Evolutionary conservation across 345 rosid species (phyloP).

Genomic region (Citrus reticulata): DNA sequence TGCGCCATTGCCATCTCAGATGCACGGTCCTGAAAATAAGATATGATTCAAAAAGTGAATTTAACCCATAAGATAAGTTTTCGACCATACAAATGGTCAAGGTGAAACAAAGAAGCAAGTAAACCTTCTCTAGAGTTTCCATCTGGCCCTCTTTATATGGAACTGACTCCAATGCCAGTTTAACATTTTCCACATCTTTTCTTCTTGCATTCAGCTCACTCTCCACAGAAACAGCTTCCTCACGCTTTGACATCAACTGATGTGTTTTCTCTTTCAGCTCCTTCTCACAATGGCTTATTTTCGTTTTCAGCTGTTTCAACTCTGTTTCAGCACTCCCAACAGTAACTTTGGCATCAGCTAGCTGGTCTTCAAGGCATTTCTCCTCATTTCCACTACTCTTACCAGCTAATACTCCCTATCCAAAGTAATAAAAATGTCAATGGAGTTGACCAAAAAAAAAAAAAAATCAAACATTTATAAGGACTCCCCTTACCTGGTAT

Average conservation of each 20-base stretch:
- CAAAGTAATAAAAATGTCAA: slow-evolving; percentile 8
- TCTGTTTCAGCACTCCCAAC: slow-evolving; percentile 93
- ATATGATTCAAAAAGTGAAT: slow-evolving; percentile 7
- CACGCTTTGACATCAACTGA: slow-evolving; percentile 68
- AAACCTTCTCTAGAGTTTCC: slow-evolving; percentile 89
- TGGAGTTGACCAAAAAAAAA: not conserved
- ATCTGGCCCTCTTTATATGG: slow-evolving; percentile 71
- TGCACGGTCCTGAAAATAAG: slow-evolving; percentile 58
- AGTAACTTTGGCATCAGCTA: slow-evolving; percentile 82
- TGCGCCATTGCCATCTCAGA: slow-evolving; percentile 63
- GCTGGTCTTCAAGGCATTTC: slow-evolving; percentile 97
- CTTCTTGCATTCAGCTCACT: slow-evolving; percentile 63
- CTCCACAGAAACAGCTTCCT: slow-evolving; percentile 76
- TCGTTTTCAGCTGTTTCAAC: slow-evolving; percentile 76
- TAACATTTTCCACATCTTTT: slow-evolving; percentile 62
- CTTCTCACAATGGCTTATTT: slow-evolving; percentile 74
- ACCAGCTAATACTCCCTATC: slow-evolving; percentile 90
- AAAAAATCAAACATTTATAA: not conserved
- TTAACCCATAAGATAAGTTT: slow-evolving; percentile 15
- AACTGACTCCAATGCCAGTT: slow-evolving; percentile 57
- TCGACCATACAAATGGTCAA: not conserved
- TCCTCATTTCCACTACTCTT: slow-evolving; percentile 93
- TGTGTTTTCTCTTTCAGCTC: slow-evolving; percentile 77
- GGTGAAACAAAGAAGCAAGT: slow-evolving; percentile 7
- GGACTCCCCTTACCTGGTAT: slow-evolving; percentile 58